Base-by-base conservation (phyloP, 2,329 filamentous ascomycete genomes). In the Coniochaeta sp. region DNA sequence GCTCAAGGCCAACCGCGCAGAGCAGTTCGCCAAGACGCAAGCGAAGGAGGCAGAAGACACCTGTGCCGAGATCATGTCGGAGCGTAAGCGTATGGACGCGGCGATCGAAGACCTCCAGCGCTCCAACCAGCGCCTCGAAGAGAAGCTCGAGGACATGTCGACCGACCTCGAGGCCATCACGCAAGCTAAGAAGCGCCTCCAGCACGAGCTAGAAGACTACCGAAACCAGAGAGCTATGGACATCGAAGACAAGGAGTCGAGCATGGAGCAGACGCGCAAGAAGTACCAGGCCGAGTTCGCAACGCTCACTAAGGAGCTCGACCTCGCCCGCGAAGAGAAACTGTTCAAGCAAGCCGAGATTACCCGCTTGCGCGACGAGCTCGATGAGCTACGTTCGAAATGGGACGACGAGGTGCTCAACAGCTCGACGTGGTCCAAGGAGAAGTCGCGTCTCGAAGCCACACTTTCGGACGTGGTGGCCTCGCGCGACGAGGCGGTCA, bases 351-450 rank as follows among this genome's bases (percentile, higher is more conserved):
- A 94, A 60, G 83, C 87, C 31, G 91, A 96, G 68, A 95, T 92
- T 57, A 81, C 86, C 14, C 85, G 90, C 42, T 78, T 99, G 50
- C 86, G 92, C n/a, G 92, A 97, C 65, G 94, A 99, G 69, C 83
- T 97, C 22, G 94, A 99, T 61, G 91, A 96, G 61, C 79, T 97
- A 53, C 85, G 94, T 58, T 91, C 86, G 60, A 97, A 97, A 72
- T 97, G 94, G 92, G 94, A 99, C 63, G 90, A 97, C 61, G 92
- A 99, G 70, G 90, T 97, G 10, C 82, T 97, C 60, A 97, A 97
- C 71, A 95, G 90, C 69, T 95, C 91, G 14, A 96, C 92, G 1
- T 97, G 94, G 91, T 91, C 91, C 12, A 99, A 99, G 73, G 92
- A 99, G 72, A 97, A 97, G 75, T 81, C 90, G 14, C 86, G 92